phyloP scores from a whole-genome alignment of 2,329 filamentous ascomycete species.

The Chaetothyriales sp. region DNA sequence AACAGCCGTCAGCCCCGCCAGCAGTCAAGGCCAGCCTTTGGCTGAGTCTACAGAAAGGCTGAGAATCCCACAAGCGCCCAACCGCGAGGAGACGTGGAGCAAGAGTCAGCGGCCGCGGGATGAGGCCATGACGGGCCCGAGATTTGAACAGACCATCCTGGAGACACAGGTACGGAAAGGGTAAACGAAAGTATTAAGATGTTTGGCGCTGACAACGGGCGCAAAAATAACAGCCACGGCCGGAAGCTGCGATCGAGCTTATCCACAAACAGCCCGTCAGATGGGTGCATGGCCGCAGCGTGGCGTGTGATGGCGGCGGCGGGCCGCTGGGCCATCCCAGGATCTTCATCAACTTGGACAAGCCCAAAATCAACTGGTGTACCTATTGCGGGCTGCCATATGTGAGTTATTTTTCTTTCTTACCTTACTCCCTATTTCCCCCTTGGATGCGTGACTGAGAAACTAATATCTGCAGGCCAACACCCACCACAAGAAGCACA shows the following conservation, averaged over 20 bases:
- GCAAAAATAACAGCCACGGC: constrained; percentile 55
- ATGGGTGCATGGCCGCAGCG: constrained; percentile 72
- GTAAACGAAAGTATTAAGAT: not conserved
- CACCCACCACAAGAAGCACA: constrained; percentile 71
- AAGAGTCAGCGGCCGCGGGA: constrained; percentile 68
- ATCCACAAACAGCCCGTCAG: constrained; percentile 90
- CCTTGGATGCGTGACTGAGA: constrained; percentile 1
- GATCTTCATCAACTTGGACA: constrained; percentile 97
- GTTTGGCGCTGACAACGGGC: constrained; percentile 3
- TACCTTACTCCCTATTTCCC: constrained; percentile 8
- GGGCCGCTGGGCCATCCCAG: constrained; percentile 79
- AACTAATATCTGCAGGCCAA: constrained; percentile 54
- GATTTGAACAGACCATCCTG: constrained; percentile 96
- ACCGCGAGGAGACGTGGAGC: constrained; percentile 70
- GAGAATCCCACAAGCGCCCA: constrained; percentile 66
- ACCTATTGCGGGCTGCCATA: constrained; percentile 88
- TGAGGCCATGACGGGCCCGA: constrained; percentile 78
- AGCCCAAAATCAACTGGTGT: constrained; percentile 82
- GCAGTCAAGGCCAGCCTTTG: constrained; percentile 40
- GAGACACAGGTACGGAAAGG: constrained; percentile 57
- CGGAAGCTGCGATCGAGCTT: constrained; percentile 80
- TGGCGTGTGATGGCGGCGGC: constrained; percentile 83
- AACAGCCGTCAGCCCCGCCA: constrained; percentile 36
- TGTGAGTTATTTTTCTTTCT: constrained; percentile 42
- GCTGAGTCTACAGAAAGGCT: constrained; percentile 41